Conservation (phyloP, 2,329 filamentous ascomycete genomes). For the Coniochaeta ligniaria region DNA sequence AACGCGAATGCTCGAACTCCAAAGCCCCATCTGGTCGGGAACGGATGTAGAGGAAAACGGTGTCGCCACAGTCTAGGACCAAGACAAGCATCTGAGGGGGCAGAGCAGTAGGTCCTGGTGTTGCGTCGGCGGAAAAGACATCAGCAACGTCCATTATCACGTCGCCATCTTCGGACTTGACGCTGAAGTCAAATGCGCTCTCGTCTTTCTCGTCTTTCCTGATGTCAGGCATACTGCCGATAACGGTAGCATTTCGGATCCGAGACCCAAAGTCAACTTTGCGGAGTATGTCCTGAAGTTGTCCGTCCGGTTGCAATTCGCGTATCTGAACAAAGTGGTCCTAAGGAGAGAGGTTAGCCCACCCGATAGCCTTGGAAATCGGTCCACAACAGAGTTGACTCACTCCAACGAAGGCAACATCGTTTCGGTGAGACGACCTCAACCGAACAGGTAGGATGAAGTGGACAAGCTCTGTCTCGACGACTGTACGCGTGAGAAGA, state of each 20-base stretch:
- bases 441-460: conserved; percentile 76
- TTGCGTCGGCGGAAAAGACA: neutral
- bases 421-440: conserved; percentile 61
- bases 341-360: conserved; percentile 26
- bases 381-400: conserved; percentile 21
- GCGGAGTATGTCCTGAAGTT: conserved; percentile 67
- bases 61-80: conserved; percentile 63
- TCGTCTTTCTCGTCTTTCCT: conserved; percentile 15
- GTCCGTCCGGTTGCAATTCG: conserved; percentile 62
- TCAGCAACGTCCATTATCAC: neutral
- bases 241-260: conserved; percentile 71
- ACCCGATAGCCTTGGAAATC: neutral
- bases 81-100: conserved; percentile 80
- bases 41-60: conserved; percentile 69
- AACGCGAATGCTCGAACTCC: conserved; percentile 54
- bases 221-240: conserved; percentile 50
- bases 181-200: conserved; percentile 3
- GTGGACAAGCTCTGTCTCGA: conserved; percentile 67
- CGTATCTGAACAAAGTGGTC: conserved; percentile 76
- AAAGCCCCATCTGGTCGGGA: conserved; percentile 34
- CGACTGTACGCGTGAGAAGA: conserved; percentile 69
- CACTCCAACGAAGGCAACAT: conserved; percentile 81
- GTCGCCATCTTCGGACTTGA: conserved; percentile 34
- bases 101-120: conserved; percentile 22
- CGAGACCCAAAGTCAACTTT: conserved; percentile 72